These are phyloP conservation scores for Sparassis latifolia DNA, from an alignment of 1,284 basidiomycete genomes.

Conservation along the genomic window DNA sequence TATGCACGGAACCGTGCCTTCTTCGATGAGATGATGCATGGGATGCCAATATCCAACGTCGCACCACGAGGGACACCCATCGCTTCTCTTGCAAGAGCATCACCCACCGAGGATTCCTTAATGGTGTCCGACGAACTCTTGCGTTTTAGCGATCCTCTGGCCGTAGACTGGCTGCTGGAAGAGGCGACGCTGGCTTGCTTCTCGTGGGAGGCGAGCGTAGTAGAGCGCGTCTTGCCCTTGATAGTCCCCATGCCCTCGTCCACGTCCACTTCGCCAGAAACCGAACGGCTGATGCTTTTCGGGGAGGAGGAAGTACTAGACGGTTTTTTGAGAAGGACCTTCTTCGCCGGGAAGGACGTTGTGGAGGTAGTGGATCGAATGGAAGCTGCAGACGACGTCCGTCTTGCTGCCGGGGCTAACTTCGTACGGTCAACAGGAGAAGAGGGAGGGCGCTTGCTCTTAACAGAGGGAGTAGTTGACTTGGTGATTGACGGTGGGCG, in stretches of 20 bases:
- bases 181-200: constrained; percentile 26
- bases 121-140: constrained; percentile 34
- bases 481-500: constrained; percentile 21
- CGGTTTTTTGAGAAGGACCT: neutral
- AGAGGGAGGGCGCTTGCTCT: constrained; percentile 12
- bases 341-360: constrained; percentile 22
- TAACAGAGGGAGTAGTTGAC: constrained; percentile 18
- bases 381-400: constrained; percentile 25
- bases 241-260: constrained; percentile 9
- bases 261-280: constrained; percentile 2
- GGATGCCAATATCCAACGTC: constrained; percentile 81
- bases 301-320: neutral
- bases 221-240: constrained; percentile 22
- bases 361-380: constrained; percentile 27
- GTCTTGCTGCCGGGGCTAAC: constrained; percentile 16
- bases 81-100: constrained; percentile 5
- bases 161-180: constrained; percentile 21
- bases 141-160: constrained; percentile 24
- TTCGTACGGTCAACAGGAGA: constrained; percentile 18
- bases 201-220: constrained; percentile 20
- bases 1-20: constrained; percentile 80
- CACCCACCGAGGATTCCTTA: constrained; percentile 18
- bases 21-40: constrained; percentile 83
- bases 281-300: constrained; percentile 6
- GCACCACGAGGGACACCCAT: constrained; percentile 47